Conservation (phyloP, 202 grass and related monocot species). For the Cymbopogon flexuosus region DNA sequence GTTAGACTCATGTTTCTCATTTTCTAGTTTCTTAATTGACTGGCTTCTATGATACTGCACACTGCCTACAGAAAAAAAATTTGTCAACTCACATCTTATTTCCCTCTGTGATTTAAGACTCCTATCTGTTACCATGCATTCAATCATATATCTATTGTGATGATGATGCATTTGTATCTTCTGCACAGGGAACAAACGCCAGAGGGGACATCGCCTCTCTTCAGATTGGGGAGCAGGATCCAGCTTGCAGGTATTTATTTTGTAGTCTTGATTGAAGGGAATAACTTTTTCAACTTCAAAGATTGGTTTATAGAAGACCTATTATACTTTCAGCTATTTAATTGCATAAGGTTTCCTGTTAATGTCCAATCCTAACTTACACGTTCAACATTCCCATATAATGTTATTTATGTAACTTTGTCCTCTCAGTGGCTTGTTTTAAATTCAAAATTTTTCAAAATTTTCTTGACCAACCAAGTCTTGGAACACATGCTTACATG, state of each 20-base stretch:
- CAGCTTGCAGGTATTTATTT: slow-evolving; percentile 44
- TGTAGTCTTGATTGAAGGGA: not conserved
- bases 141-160: not conserved
- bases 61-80: not conserved
- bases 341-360: not conserved
- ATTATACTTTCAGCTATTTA: not conserved
- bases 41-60: not conserved
- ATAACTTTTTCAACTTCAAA: not conserved
- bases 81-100: not conserved
- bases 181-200: slow-evolving; percentile 33
- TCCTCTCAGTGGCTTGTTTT: not conserved
- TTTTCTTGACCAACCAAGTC: not conserved
- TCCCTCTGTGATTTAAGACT: not conserved
- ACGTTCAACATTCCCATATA: not conserved
- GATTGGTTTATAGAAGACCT: not conserved
- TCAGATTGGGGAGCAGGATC: slow-evolving; percentile 36
- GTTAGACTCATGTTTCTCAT: not conserved
- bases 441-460: not conserved
- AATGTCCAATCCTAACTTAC: not conserved
- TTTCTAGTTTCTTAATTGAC: not conserved
- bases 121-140: slow-evolving; percentile 1
- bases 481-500: not conserved
- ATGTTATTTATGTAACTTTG: not conserved
- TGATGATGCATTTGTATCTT: slow-evolving; percentile 6
- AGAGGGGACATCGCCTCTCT: slow-evolving; percentile 25